phyloP scores from a whole-genome alignment of 78 protist species.

The Dictyostelium capitatum region DNA sequence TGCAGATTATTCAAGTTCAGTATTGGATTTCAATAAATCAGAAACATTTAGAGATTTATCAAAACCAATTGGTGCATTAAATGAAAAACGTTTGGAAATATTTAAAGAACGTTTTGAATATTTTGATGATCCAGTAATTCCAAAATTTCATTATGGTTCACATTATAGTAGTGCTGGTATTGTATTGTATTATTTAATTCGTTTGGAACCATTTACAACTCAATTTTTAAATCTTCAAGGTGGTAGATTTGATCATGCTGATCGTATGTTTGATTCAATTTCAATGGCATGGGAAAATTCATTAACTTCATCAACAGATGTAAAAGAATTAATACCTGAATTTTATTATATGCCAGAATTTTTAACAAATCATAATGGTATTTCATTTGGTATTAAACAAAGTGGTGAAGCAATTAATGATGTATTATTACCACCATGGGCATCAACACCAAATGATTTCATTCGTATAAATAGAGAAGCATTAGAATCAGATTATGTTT shows the following conservation, averaged over 20 bases:
- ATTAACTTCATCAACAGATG: slow-evolving; percentile 84
- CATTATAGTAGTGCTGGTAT: slow-evolving; percentile 87
- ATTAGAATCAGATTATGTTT: slow-evolving; percentile 95
- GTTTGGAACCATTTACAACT: slow-evolving; percentile 97
- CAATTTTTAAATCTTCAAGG: slow-evolving; percentile 91
- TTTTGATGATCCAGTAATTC: slow-evolving; percentile 83
- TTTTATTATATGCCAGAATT: slow-evolving; percentile 94
- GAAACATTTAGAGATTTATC: slow-evolving; percentile 88
- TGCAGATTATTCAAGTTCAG: slow-evolving; percentile 66
- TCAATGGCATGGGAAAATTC: slow-evolving; percentile 86
- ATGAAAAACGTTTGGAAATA: slow-evolving; percentile 59
- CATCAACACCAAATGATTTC: slow-evolving; percentile 91
- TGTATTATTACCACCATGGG: slow-evolving; percentile 97
- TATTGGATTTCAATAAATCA: slow-evolving; percentile 85
- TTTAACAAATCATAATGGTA: slow-evolving; percentile 83
- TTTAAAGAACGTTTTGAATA: slow-evolving; percentile 81
- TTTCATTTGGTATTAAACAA: slow-evolving; percentile 92
- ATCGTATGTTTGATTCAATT: slow-evolving; percentile 95
- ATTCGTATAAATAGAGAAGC: slow-evolving; percentile 92
- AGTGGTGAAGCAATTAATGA: slow-evolving; percentile 80
- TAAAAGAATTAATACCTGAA: slow-evolving; percentile 95
- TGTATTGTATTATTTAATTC: slow-evolving; percentile 91
- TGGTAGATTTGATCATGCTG: slow-evolving; percentile 97
- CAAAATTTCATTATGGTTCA: slow-evolving; percentile 91
- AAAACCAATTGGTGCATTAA: slow-evolving; percentile 92